Base-by-base conservation (phyloP, 1,284 basidiomycete genomes). In the Leccinum angustisporum region DNA sequence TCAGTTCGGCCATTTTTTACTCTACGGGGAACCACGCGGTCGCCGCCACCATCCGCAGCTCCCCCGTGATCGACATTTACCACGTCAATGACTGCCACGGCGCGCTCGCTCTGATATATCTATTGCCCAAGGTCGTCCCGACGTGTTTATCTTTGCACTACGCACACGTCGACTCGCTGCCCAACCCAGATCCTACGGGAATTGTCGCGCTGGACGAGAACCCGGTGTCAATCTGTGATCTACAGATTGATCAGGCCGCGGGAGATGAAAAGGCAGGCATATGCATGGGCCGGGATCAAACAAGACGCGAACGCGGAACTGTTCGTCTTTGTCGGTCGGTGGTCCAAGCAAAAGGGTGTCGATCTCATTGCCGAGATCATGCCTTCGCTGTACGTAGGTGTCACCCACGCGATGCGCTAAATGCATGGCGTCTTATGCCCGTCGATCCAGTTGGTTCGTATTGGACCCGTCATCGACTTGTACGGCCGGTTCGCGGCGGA, bases 11-110 rank as follows among this genome's bases (percentile, higher is more conserved):
- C 43, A 96, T 96, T 75, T 97, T 96, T 82, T 96, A 97, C 77
- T 96, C 94, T 59, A 95, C 94, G 27, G 96, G 94, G 94, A 97
- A 97, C 72, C 94, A 97, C 77, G 93, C 94, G 60, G 94, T 97
- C 66, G 93, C 94, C 34, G 90, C 93, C 60, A 91, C 93, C 16
- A 88, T 96, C 66, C 87, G 92, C 64, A 86, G 93, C 64, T 83
- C 82, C 80, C 91, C 93, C 2, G 87, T 88, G 68, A 87, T 96
- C 67, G 94, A 97, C 74, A 91, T 97, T 65, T 94, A 94, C 74
- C 91, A 94, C 76, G 75, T 94, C 77, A 93, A 93, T 70, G 94
- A 97, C 73, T 97, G 96, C 75, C 94, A 97, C 71, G 94, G 94
- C 64, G 30, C 21, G 21, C 21, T 21, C 21, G 21, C 21, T 21